Evolutionary conservation across 208 protist genomes (phyloP), one percentile per base, ranked within the genome.

Genomic region (Leishmania aethiopica): DNA sequence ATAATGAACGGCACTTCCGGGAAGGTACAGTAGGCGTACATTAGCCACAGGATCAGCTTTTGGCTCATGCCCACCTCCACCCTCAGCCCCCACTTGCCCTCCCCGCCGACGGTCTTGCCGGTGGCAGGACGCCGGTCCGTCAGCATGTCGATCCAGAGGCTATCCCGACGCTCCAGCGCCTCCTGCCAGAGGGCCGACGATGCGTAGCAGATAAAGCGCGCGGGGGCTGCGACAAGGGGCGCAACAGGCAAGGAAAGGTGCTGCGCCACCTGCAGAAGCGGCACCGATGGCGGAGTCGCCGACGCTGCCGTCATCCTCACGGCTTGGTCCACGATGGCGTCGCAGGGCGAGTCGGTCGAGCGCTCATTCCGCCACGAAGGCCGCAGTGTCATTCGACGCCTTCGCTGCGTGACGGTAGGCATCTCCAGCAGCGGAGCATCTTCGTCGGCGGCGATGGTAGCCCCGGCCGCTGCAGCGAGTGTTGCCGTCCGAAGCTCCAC

Each of bases 41-140:
- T 42, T 69, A 88, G 84, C 85, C 84, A 88, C 22, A 86, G 60
- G 62, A 86, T 82, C 62, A 82, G 74, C 82, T 93, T 92, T 62
- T 84, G 84, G 53, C 80, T 84, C 82, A 90, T 85, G 3, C 75
- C 84, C 37, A 90, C 77, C 69, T 85, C 86, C 53, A 80, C 80
- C 22, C 73, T 32, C 2, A 83, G 66, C 25, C 89, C 89, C 86
- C 85, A 90, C 25, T 85, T 74, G 1, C 59, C 75, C 8, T 32
- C 69, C 22, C 79, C 77, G 6, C 83, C 87, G 22, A 76, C 64
- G 22, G 57, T 78, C 59, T 82, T 84, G 7, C 35, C 35, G 15
- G 80, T 84, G 6, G 84, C 78, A 2, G 83, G 77, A 6, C 72
- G 49, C 40, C 77, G 78, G 60, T 88, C 85, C 47, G 77, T 85